Base-by-base conservation (phyloP, 2,329 filamentous ascomycete genomes). In the Talaromyces sp. region DNA sequence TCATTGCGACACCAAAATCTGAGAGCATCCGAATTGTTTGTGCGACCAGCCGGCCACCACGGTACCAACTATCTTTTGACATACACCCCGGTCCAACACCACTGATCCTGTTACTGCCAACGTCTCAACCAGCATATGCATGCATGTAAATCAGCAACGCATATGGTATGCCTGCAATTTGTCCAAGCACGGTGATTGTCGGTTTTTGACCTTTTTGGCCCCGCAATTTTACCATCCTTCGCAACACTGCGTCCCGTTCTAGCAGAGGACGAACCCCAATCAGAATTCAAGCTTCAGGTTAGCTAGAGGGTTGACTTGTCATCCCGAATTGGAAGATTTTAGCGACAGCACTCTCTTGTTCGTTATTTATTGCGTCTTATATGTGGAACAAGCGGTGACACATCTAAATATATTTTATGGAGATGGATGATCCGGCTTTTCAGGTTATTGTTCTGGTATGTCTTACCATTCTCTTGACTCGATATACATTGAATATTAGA, bases 401-500 rank as follows among this genome's bases (percentile, higher is more conserved):
- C 7, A 37, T 37, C 37, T 2, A 39, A 33, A 25, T 25, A 45
- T 37, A 45, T n/a, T n/a, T 59, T 17, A 45, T 25, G 35, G 56
- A 45, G 39, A 66, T 66, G 64, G 68, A 73, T 19, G 70, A 69
- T 35, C 69, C 86, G 75, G 86, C 86, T 47, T 79, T 92, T 78
- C 89, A 92, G 78, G 87, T 92, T 56, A 91, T 92, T 79, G 83
- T 92, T 66, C 77, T 92, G 81, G 90, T 92, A 81, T 82, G 89
- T 84, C 13, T 17, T 49, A 57, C 45, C 25, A 25, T 8, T 15
- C 2, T 49, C 11, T 15, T 3, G 11, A 6, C 11, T 25, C 11
- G 11, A 62, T 43, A 47, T 22, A n/a, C 35, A 59, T 64, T 43
- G 65, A 68, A 13, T 3, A 7, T n/a, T 11, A 27, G 45, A 31